Percentiles rank a stretch among this genome's conserved stretches.
These are phyloP conservation scores for Brassica balearica DNA, from an alignment of 441 rosid genomes.

Conservation along the genomic window DNA sequence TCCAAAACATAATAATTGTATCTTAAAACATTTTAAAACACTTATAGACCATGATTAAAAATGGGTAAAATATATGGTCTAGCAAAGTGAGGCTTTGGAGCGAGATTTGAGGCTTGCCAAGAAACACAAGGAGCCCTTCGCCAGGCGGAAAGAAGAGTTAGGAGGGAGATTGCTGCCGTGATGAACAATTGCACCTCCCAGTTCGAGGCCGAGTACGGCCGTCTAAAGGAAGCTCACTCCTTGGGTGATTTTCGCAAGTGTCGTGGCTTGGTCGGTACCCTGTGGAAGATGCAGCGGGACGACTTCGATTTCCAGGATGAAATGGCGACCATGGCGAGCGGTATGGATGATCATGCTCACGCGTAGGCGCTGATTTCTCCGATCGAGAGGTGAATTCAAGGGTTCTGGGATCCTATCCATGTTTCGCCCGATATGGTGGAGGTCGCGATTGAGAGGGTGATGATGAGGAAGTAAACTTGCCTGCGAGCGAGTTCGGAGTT, in stretches of 20 bases:
- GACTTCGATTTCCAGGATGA: background rate
- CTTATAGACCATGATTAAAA: too few relatives aligned
- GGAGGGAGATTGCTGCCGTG: background rate
- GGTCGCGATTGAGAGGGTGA: background rate
- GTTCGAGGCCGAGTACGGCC: background rate
- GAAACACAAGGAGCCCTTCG: background rate
- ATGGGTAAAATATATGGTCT: too few relatives aligned
- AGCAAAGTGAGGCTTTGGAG: too few relatives aligned
- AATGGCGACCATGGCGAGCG: background rate
- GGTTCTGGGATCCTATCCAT: background rate
- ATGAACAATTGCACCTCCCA: background rate
- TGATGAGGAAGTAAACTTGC: background rate
- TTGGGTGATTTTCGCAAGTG: background rate
- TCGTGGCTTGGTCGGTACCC: background rate
- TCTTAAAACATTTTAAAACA: too few relatives aligned
- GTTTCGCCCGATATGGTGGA: background rate
- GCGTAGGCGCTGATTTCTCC: background rate
- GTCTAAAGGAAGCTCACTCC: background rate
- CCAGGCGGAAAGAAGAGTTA: background rate
- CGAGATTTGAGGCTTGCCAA: background rate
- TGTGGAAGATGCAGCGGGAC: background rate
- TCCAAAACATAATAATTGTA: too few relatives aligned
- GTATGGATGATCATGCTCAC: background rate
- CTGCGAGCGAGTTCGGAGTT: background rate
- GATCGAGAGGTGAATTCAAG: background rate